Evolutionary conservation across 148 eudicot genomes (phyloP), one percentile per base, ranked within the genome.

Genomic region (Rheum nobile): DNA sequence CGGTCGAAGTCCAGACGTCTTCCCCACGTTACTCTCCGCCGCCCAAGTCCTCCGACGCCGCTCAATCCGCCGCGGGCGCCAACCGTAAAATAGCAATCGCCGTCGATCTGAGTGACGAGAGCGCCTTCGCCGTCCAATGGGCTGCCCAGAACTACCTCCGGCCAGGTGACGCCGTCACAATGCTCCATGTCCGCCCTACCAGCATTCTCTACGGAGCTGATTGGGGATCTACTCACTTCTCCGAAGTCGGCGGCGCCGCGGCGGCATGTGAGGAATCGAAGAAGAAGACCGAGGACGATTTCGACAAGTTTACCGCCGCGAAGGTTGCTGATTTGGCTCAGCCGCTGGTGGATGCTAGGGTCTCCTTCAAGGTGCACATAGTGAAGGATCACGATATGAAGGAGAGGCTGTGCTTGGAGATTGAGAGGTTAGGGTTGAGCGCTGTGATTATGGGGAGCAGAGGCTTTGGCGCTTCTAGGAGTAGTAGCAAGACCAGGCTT

Each of bases 131-230:
- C 31, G 89, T 88, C 3, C 76, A 80, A 12, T 88, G 91, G 91
- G 91, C 91, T 0, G 88, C 86, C 3, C 86, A 83, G 24, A 86
- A 88, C 76, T 88, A 88, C 79, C 89, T 88, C 76, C 91, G 91
- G 16, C 86, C 75, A 6, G 86, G 85, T 28, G 91, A 88, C 80
- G 81, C 84, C 77, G 91, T 88, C n/a, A 81, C 83, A 67, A 87
- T 88, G 79, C 88, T 88, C 69, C 91, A 88, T 78, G 91, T 88
- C 34, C 79, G 89, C 2, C 89, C 91, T 10, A 88, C 91, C 41
- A 77, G 81, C 75, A 82, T 86, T 63, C 81, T 88, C 9, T 86
- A 88, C 81, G 91, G 91, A 28, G 91, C 91, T 26, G 91, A 88
- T n/a, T 88, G 91, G 91, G 91, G 91, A 29, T 74, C 87, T 7